Base-by-base conservation (phyloP, 345 rosid genomes). In the Camelina sativa region DNA sequence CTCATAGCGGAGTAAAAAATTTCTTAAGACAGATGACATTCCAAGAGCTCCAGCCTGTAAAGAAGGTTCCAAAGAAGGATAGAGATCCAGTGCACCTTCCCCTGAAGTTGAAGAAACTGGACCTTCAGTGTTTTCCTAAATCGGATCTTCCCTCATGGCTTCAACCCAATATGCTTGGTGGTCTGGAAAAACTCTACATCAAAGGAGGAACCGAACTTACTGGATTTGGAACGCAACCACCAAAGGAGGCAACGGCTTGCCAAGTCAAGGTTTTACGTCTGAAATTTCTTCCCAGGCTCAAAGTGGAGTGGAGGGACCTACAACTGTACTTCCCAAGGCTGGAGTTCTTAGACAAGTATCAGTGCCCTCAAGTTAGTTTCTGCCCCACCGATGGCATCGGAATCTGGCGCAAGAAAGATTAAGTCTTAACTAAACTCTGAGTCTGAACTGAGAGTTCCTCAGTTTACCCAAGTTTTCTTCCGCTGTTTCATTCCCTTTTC, bases 51-150 rank as follows among this genome's bases (percentile, higher is more conserved):
- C n/a, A 6, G 13, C 15, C 3, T 12, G 7, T 6, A 12, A 43
- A 43, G 15, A 12, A 13, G 13, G 46, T 11, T 41, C 1, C 46
- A 41, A 12, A 41, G 46, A 11, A 11, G 46, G 15, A 11, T 11
- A 41, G 15, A 41, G 15, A 43, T 1, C 48, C n/a, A 43, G 6
- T 0, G 2, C 2, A 5, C 2, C 48, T 78, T 71, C 86, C 86
- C 3, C 0, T 1, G 28, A 3, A 1, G 0, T 16, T 85, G 56
- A 62, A 1, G 71, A 85, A 82, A 57, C 67, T 85, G n/a, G 85
- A 84, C 9, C 77, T 85, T n/a, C 82, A 44, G 46, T 74, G 83
- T 52, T 80, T 70, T 51, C 87, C 79, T 16, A 62, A 15, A 3
- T 0, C 11, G 4, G 28, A 19, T 1, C 80, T 74, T 51, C 87